Evolutionary conservation across 306 rosid species (phyloP).

Genomic region (Clitoria ternatea): DNA sequence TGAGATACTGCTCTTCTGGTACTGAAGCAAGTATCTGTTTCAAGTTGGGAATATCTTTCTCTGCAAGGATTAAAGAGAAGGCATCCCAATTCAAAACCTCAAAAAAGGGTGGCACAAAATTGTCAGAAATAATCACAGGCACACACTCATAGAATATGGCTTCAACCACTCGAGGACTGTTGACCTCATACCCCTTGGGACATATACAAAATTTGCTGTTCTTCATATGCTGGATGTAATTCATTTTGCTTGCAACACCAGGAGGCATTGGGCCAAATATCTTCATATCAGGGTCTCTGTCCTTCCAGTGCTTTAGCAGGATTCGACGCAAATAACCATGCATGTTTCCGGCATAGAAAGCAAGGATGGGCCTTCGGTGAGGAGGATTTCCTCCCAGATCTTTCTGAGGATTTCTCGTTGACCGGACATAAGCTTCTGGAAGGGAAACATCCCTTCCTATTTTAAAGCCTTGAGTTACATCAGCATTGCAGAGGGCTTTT

Average conservation of each 20-base stretch:
- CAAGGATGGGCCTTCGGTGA: conserved; percentile 59
- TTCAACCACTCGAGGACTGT: conserved; percentile 86
- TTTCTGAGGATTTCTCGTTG: conserved; percentile 64
- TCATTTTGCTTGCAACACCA: conserved; percentile 79
- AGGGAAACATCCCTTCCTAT: conserved; percentile 88
- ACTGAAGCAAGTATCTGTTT: conserved; percentile 63
- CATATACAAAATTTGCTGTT: conserved; percentile 90
- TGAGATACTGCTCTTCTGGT: conserved; percentile 64
- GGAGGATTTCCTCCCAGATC: conserved; percentile 86
- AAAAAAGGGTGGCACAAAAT: conserved; percentile 90
- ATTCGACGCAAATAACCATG: conserved; percentile 80
- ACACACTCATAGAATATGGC: conserved; percentile 88
- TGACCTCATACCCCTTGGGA: conserved; percentile 95
- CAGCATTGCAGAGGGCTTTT: conserved; percentile 91
- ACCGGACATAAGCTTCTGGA: conserved; percentile 79
- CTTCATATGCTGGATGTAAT: conserved; percentile 83
- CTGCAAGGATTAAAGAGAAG: conserved; percentile 76
- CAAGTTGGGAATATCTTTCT: conserved; percentile 78
- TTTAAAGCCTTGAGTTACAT: conserved; percentile 82
- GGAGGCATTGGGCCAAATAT: conserved; percentile 82
- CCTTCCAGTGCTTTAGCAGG: conserved; percentile 80
- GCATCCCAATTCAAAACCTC: conserved; percentile 89
- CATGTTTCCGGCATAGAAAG: conserved; percentile 84
- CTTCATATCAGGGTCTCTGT: conserved; percentile 75
- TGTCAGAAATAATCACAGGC: conserved; percentile 96